Conservation (phyloP, 441 rosid genomes). For the Erysimum pusillum region DNA sequence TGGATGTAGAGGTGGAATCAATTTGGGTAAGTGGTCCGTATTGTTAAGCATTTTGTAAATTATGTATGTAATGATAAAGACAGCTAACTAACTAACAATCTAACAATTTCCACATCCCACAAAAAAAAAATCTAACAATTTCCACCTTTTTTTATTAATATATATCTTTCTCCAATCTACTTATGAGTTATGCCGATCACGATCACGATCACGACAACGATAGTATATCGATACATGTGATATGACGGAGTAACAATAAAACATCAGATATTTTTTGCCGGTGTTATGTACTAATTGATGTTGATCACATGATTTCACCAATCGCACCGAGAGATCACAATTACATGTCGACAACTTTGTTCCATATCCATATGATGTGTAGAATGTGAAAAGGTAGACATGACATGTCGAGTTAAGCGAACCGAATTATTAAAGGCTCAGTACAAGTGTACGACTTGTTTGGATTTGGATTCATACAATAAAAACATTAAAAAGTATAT, state of each 20-base stretch:
- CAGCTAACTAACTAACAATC: constrained; percentile 10
- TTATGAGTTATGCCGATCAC: constrained; percentile 13
- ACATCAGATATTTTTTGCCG: background rate
- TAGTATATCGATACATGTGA: constrained; percentile 18
- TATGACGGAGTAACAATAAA: constrained; percentile 9
- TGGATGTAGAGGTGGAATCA: constrained; percentile 39
- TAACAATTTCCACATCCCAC: background rate
- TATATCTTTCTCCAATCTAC: background rate
- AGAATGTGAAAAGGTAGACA: constrained; percentile 5
- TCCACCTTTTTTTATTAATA: background rate
- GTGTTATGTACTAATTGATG: constrained; percentile 25
- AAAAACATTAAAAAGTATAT: background rate
- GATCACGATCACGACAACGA: constrained; percentile 22
- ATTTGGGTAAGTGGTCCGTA: constrained; percentile 36
- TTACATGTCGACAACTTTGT: constrained; percentile 27
- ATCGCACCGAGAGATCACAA: constrained; percentile 15
- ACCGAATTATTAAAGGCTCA: background rate
- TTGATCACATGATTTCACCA: constrained; percentile 26
- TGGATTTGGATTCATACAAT: background rate
- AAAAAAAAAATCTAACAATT: no score
- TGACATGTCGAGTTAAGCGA: constrained; percentile 32
- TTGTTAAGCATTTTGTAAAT: constrained; percentile 19
- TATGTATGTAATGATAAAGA: constrained; percentile 19
- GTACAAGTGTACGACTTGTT: background rate
- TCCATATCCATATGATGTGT: constrained; percentile 18